A percentile compares a stretch with the other conserved stretches of the same genome.
Conservation (phyloP, 768 basidiomycete genomes). For the Sistotremastrum niveocremeum region DNA sequence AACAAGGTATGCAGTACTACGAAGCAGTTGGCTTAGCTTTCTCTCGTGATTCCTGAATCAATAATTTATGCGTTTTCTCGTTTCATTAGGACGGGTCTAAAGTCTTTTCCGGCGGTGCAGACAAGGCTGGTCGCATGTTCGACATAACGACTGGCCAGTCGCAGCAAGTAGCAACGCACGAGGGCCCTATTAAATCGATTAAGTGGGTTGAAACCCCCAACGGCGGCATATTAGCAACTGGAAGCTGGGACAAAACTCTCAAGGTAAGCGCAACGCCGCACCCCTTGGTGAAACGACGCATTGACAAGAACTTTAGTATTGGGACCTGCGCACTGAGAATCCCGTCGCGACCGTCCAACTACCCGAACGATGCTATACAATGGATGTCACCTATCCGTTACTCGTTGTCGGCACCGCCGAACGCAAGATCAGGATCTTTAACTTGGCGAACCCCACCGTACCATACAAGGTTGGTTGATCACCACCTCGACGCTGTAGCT, state of each 20-base stretch:
- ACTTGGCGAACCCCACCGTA: constrained; percentile 23
- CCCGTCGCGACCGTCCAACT: constrained; percentile 23
- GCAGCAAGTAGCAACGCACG: constrained; percentile 26
- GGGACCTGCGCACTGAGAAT: constrained; percentile 24
- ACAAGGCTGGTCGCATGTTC: constrained; percentile 31
- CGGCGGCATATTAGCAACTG: constrained; percentile 27
- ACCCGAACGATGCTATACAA: constrained; percentile 27
- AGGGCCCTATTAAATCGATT: constrained; percentile 23
- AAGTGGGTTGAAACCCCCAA: constrained; percentile 17
- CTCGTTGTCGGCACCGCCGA: constrained; percentile 32
- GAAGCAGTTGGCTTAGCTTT: background rate
- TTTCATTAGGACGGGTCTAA: constrained; percentile 21
- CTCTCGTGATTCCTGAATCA: background rate
- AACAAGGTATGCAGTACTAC: constrained; percentile 16
- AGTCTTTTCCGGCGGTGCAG: constrained; percentile 30
- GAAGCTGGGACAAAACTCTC: constrained; percentile 35
- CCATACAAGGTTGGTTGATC: constrained; percentile 18
- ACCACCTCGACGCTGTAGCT: background rate
- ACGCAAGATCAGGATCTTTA: constrained; percentile 26
- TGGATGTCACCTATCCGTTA: constrained; percentile 20
- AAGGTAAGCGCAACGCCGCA: constrained; percentile 19
- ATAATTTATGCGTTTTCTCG: background rate
- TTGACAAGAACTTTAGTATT: constrained; percentile 16
- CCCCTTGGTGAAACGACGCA: constrained; percentile 5
- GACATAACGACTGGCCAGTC: constrained; percentile 26